Evolutionary conservation across 257 asterid genomes (phyloP), one percentile per base, ranked within the genome.

Genomic region (Lycium ferocissimum): DNA sequence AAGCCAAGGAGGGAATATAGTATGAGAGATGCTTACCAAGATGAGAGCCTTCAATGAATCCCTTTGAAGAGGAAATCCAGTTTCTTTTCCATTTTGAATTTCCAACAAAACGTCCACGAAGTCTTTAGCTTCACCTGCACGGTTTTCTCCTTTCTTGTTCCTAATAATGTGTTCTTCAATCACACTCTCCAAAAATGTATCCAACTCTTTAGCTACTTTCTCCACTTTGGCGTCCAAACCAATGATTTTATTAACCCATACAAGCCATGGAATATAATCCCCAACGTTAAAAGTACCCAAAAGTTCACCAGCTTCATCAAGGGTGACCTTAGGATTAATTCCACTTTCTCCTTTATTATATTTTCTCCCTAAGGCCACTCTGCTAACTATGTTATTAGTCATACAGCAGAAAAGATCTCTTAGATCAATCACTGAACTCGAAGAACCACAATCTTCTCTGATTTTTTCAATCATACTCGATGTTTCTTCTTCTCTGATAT

Each of bases 51-150:
- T 88, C 78, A 88, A 40, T 38, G 87, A 83, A 57, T 56, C 86
- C 54, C 88, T 88, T 7, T 83, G 87, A 20, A 89, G 33, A 9
- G 87, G 9, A 1, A 83, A 73, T 2, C 90, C 87, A 13, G 85
- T 61, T 10, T 20, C 33, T 7, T 84, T 85, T 9, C 88, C 87
- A 7, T 82, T 85, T 61, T 89, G 89, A 86, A 85, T 70, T 10
- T 89, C 83, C n/a, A 91, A 91, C 90, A 92, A 85, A 20, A 88
- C 67, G 51, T 92, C 92, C 1, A 91, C 92, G 15, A 92, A 86
- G 53, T 91, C 87, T 54, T 69, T 6, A 33, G 37, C 87, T 7
- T 3, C 83, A 9, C 22, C 49, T 3, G 47, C 83, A 33, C 0
- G n/a, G 8, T 26, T 40, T 10, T 12, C 8, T 1, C 37, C 83